Percentiles rank a stretch among this genome's conserved stretches.
Conservation (phyloP, 805 yeast species). For the Suhomyces canberraensis region DNA sequence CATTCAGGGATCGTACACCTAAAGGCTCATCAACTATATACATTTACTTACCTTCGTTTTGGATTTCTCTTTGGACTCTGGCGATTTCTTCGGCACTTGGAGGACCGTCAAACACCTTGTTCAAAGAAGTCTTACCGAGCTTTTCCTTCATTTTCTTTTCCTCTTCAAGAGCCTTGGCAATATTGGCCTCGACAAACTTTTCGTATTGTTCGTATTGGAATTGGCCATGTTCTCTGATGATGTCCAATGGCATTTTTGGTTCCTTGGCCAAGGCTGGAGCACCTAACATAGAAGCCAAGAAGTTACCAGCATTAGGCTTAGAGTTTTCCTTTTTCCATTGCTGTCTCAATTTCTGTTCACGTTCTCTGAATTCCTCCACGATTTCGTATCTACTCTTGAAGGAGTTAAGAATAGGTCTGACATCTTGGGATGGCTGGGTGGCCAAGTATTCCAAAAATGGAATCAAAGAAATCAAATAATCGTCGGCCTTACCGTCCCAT, state of each 20-base stretch:
- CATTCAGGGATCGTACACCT: no score
- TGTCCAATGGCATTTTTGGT: constrained; percentile 81
- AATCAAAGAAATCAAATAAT: constrained; percentile 71
- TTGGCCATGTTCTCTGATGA: constrained; percentile 89
- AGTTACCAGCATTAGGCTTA: constrained; percentile 45
- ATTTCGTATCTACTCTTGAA: constrained; percentile 65
- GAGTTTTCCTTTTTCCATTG: constrained; percentile 58
- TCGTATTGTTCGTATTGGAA: constrained; percentile 80
- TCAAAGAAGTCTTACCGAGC: constrained; percentile 77
- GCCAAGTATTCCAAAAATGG: constrained; percentile 95
- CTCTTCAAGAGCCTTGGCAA: constrained; percentile 72
- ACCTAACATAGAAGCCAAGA: constrained; percentile 65
- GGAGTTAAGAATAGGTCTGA: constrained; percentile 79
- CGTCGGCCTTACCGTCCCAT: constrained; percentile 88
- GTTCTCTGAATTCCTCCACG: constrained; percentile 72
- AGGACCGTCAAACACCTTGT: constrained; percentile 79
- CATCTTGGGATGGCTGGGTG: constrained; percentile 80
- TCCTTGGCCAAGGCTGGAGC: constrained; percentile 47
- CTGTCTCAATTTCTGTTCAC: constrained; percentile 73
- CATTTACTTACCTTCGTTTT: neutral
- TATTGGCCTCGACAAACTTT: constrained; percentile 54
- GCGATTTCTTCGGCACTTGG: constrained; percentile 70
- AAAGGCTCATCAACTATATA: no score
- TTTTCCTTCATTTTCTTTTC: constrained; percentile 83
- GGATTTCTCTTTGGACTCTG: constrained; percentile 36